phyloP scores from a whole-genome alignment of 768 basidiomycete genomes.

The Kwoniella bestiolae region DNA sequence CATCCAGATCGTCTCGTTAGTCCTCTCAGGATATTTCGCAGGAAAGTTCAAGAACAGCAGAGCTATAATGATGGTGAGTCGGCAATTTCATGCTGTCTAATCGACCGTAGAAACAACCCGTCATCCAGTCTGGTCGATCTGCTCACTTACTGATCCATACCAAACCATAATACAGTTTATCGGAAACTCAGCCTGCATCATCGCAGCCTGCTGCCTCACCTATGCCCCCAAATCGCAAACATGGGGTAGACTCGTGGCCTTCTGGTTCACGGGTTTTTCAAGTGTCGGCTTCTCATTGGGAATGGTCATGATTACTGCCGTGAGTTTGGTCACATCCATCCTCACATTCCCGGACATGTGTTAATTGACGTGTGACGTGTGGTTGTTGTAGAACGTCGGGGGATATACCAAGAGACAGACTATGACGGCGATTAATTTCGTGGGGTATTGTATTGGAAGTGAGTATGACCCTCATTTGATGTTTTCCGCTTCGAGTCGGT shows the following conservation, averaged over 20 bases:
- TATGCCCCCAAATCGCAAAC: slow-evolving; percentile 51
- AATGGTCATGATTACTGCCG: slow-evolving; percentile 47
- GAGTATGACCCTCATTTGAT: too few relatives aligned
- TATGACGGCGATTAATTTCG: slow-evolving; percentile 52
- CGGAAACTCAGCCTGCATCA: slow-evolving; percentile 57
- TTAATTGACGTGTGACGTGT: background rate
- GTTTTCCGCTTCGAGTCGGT: too few relatives aligned
- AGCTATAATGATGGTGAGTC: slow-evolving; percentile 33
- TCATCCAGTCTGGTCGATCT: background rate
- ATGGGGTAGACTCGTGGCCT: slow-evolving; percentile 56
- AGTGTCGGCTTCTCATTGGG: slow-evolving; percentile 39
- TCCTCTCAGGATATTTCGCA: slow-evolving; percentile 40
- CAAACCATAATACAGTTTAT: slow-evolving; percentile 5
- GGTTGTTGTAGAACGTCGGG: slow-evolving; percentile 39
- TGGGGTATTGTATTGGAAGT: slow-evolving; percentile 44
- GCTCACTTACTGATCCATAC: background rate
- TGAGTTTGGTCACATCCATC: slow-evolving; percentile 31
- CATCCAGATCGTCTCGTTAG: slow-evolving; percentile 38
- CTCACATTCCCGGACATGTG: slow-evolving; percentile 9
- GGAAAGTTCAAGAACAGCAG: slow-evolving; percentile 38
- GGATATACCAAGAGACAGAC: slow-evolving; percentile 44
- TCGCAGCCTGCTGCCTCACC: slow-evolving; percentile 51
- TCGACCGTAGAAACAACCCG: background rate
- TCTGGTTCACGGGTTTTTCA: slow-evolving; percentile 55
- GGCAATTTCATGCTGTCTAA: background rate